Evolutionary conservation across 805 yeast genomes (phyloP).

Genomic region (Metschnikowia gelsemii): DNA sequence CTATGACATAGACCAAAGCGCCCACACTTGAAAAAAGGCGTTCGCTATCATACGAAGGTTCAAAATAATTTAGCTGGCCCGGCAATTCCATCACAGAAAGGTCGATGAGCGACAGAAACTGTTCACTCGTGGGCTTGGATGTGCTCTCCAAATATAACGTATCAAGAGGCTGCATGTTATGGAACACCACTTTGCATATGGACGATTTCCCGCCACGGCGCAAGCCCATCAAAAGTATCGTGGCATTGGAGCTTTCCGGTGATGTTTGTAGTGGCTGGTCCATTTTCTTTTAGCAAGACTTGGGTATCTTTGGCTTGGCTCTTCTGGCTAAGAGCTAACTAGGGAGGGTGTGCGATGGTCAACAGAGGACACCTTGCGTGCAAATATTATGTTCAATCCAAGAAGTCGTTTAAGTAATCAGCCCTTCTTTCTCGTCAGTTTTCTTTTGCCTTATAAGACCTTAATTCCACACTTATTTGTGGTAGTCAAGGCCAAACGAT

Average conservation of each 20-base stretch:
- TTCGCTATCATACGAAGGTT: constrained; percentile 78
- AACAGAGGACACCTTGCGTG: no score
- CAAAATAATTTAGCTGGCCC: constrained; percentile 87
- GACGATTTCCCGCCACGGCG: constrained; percentile 92
- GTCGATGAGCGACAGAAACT: constrained; percentile 79
- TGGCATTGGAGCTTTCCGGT: constrained; percentile 53
- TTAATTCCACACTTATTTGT: no score
- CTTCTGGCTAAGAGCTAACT: no score
- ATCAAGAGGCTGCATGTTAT: constrained; percentile 93
- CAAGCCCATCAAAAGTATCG: constrained; percentile 83
- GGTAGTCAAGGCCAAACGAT: no score
- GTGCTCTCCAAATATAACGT: constrained; percentile 89
- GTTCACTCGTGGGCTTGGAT: constrained; percentile 82
- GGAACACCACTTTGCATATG: constrained; percentile 92
- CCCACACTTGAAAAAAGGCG: constrained; percentile 78
- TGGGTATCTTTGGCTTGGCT: no score
- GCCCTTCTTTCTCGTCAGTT: no score
- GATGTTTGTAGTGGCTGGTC: constrained; percentile 9
- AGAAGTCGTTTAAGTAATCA: no score
- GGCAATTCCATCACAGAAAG: constrained; percentile 91
- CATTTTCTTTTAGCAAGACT: constrained; percentile 1
- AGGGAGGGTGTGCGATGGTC: no score
- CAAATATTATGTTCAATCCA: no score
- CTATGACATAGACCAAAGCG: constrained; percentile 90
- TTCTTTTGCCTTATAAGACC: no score